phyloP scores from a whole-genome alignment of 192 early-diverging fungal genomes.

The Coemansia sp. region DNA sequence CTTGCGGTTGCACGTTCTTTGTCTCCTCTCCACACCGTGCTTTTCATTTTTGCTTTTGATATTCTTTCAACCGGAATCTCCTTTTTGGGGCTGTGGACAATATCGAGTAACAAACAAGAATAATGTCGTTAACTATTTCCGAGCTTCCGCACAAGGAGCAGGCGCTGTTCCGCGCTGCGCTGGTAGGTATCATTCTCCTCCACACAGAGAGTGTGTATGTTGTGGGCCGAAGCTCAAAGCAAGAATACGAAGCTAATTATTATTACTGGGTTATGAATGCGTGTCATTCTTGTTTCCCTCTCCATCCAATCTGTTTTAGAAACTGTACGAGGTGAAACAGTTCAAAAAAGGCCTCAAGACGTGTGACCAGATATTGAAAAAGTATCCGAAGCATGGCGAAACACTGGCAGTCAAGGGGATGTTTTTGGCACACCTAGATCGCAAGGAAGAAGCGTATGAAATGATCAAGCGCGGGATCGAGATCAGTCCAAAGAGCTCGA shows the following conservation, averaged over 20 bases:
- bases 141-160: constrained; percentile 56
- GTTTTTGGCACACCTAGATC: constrained; percentile 85
- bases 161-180: constrained; percentile 44
- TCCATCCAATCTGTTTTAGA: no score
- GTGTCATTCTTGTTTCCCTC: no score
- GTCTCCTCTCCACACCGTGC: neutral
- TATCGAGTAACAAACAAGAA: neutral
- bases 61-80: neutral
- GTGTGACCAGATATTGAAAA: constrained; percentile 91
- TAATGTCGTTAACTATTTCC: constrained; percentile 45
- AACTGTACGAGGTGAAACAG: constrained; percentile 92
- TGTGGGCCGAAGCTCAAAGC: neutral
- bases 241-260: neutral
- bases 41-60: neutral
- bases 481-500: constrained; percentile 78
- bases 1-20: neutral
- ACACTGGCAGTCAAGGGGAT: constrained; percentile 94
- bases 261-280: neutral
- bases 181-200: constrained; percentile 26
- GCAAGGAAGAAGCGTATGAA: constrained; percentile 89
- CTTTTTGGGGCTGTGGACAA: no score
- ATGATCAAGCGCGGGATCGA: constrained; percentile 82
- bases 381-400: constrained; percentile 93
- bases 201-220: neutral
- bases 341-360: constrained; percentile 94